A percentile compares a stretch with the other conserved stretches of the same genome.
These are phyloP conservation scores for Serendipita vermifera DNA, from an alignment of 768 basidiomycete species.

Conservation along the genomic window DNA sequence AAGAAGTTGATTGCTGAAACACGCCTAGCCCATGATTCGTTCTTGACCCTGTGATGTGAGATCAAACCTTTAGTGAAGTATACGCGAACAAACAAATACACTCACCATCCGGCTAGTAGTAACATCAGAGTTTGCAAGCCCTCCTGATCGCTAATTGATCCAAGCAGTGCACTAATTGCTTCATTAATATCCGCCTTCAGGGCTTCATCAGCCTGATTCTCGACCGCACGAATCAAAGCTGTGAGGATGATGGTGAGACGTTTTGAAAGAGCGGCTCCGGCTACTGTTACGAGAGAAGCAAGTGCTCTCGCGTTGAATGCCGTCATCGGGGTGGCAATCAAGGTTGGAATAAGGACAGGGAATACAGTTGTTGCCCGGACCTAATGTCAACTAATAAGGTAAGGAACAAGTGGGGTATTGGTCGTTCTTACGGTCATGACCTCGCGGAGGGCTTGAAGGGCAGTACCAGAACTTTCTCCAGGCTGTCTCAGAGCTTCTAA, in stretches of 20 bases:
- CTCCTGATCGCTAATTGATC: conserved; percentile 71
- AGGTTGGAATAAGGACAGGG: conserved; percentile 89
- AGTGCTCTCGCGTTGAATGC: conserved; percentile 90
- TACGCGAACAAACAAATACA: conserved; percentile 2
- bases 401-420: neutral
- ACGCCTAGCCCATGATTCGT: conserved; percentile 53
- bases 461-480: conserved; percentile 88
- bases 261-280: conserved; percentile 77
- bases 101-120: conserved; percentile 76
- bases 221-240: conserved; percentile 65
- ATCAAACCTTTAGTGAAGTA: neutral
- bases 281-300: conserved; percentile 83
- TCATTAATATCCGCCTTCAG: conserved; percentile 56
- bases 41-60: conserved; percentile 52
- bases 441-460: conserved; percentile 81
- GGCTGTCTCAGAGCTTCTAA: conserved; percentile 88
- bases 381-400: conserved; percentile 27
- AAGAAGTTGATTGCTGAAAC: conserved; percentile 71
- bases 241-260: conserved; percentile 66
- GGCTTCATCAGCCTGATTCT: conserved; percentile 52
- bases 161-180: conserved; percentile 59
- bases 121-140: conserved; percentile 86
- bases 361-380: conserved; percentile 91
- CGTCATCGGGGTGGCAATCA: conserved; percentile 82
- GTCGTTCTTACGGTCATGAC: conserved; percentile 68